A percentile compares a stretch with the other conserved stretches of the same genome.
Conservation (phyloP, 1,284 basidiomycete species). For the Puccinia novopanici region DNA sequence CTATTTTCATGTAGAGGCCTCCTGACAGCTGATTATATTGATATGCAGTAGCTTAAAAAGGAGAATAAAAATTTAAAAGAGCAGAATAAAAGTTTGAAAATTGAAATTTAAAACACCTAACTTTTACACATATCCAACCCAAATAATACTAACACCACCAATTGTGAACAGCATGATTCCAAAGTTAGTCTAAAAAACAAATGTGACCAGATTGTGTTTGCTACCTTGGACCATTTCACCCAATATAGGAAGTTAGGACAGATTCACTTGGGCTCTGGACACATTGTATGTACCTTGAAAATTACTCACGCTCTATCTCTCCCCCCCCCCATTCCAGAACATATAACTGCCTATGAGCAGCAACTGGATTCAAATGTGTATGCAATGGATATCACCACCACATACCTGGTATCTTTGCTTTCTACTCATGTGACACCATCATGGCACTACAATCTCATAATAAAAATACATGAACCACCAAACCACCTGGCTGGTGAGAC, state of each 20-base stretch:
- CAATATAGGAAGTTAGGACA: conserved; percentile 69
- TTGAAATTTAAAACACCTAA: too few species aligned
- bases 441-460: conserved; percentile 48
- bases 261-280: conserved; percentile 66
- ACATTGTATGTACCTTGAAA: conserved; percentile 58
- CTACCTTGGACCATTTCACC: conserved; percentile 67
- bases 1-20: too few species aligned
- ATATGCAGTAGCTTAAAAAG: too few species aligned
- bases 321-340: conserved; percentile 61
- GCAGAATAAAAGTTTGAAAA: too few species aligned
- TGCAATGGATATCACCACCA: conserved; percentile 63
- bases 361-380: conserved; percentile 63
- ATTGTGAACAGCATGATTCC: too few species aligned
- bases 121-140: too few species aligned
- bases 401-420: conserved; percentile 48
- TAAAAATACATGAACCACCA: conserved; percentile 48
- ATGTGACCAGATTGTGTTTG: conserved; percentile 70
- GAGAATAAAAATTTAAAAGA: too few species aligned
- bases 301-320: conserved; percentile 64
- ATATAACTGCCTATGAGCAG: conserved; percentile 62
- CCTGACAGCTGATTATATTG: too few species aligned
- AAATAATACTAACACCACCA: too few species aligned
- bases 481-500: background rate
- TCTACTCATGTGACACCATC: conserved; percentile 21
- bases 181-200: conserved; percentile 61